phyloP scores from a whole-genome alignment of 768 basidiomycete species.

The Naganishia randhawae region DNA sequence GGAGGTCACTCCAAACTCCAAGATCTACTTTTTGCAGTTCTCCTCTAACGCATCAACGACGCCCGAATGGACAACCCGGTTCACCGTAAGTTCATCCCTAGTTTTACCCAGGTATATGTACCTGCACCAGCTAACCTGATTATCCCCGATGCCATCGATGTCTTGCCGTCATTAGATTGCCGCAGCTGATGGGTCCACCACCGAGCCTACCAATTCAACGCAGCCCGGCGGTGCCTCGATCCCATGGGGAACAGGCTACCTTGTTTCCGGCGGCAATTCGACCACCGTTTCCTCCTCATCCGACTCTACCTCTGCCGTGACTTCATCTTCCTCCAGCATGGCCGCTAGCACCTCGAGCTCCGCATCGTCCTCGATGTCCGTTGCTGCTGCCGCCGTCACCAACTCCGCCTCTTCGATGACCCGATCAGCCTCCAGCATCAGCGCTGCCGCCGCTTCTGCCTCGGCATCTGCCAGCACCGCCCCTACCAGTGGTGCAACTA shows the following conservation, averaged over 20 bases:
- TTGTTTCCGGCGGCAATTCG: conserved; percentile 25
- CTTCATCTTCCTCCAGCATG: conserved; percentile 23
- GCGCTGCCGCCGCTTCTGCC: neutral
- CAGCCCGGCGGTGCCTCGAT: conserved; percentile 39
- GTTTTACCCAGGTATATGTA: neutral
- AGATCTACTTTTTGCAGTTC: conserved; percentile 50
- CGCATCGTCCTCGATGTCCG: conserved; percentile 24
- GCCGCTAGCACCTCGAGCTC: conserved; percentile 16
- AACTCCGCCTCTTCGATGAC: conserved; percentile 10
- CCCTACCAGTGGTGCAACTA: conserved; percentile 3
- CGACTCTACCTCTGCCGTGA: conserved; percentile 25
- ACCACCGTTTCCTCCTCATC: conserved; percentile 25
- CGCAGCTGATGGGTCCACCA: conserved; percentile 39
- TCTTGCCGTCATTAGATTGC: conserved; percentile 38
- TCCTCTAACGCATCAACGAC: conserved; percentile 34
- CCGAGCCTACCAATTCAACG: conserved; percentile 41
- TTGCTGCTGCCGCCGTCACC: conserved; percentile 26
- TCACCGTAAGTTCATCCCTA: conserved; percentile 39
- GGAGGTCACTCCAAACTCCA: conserved; percentile 41
- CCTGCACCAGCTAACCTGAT: neutral
- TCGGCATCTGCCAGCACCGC: conserved; percentile 19
- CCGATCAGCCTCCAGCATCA: conserved; percentile 2
- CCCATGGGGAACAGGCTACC: conserved; percentile 39
- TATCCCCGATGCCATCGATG: neutral
- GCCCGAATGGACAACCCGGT: conserved; percentile 45